A percentile compares a stretch with the other conserved stretches of the same genome.
Conservation (phyloP, 768 basidiomycete genomes). For the Termitomyces sp. region DNA sequence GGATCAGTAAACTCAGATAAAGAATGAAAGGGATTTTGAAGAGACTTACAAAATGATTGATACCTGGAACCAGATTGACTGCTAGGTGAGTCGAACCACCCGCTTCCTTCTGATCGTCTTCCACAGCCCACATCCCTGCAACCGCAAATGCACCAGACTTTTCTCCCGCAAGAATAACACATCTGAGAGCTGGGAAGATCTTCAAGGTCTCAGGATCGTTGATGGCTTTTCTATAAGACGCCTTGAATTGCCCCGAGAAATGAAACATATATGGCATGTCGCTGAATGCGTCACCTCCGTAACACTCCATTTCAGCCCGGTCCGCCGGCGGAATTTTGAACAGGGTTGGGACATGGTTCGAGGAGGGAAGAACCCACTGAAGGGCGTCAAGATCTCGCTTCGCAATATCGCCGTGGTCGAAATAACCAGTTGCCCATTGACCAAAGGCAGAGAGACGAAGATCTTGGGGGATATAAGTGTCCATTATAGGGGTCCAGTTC, state of each 20-base stretch:
- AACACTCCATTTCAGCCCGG: constrained; percentile 9
- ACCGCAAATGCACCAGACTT: too few species aligned
- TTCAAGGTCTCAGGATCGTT: constrained; percentile 6
- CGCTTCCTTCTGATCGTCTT: too few species aligned
- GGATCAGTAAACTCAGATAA: too few species aligned
- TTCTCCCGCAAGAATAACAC: neutral
- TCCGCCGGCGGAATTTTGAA: constrained; percentile 18
- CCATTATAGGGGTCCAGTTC: constrained; percentile 20
- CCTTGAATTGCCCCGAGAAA: constrained; percentile 12
- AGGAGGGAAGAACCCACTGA: constrained; percentile 17
- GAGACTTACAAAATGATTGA: too few species aligned
- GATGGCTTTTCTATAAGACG: constrained; percentile 19
- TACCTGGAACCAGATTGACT: too few species aligned
- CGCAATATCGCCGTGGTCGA: constrained; percentile 25
- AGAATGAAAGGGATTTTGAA: too few species aligned
- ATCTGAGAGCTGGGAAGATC: constrained; percentile 7
- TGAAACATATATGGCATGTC: constrained; percentile 17
- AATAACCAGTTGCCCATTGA: constrained; percentile 29
- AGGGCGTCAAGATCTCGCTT: constrained; percentile 20
- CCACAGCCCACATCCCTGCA: too few species aligned
- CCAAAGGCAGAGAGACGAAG: constrained; percentile 17
- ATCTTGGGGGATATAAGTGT: constrained; percentile 19
- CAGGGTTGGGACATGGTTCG: constrained; percentile 17
- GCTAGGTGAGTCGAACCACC: too few species aligned
- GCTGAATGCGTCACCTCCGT: constrained; percentile 4